Evolutionary conservation across 129 eudicot species (phyloP).

Genomic region (Mikania micrantha): DNA sequence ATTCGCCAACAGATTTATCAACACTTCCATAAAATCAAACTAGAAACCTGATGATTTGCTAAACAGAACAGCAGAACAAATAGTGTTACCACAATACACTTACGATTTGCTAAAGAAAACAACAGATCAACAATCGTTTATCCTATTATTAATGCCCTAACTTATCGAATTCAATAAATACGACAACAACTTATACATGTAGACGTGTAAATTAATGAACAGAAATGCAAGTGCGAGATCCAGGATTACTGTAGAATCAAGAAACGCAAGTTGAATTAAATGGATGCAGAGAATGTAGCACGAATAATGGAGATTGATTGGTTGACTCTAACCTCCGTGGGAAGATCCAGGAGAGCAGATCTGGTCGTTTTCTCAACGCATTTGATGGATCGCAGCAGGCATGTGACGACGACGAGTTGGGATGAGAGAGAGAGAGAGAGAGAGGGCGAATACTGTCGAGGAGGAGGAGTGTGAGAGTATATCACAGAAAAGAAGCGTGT

Average conservation of each 20-base stretch:
- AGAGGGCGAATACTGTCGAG: too few relatives aligned
- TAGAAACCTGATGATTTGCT: background rate
- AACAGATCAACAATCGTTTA: background rate
- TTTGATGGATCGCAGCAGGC: conserved; percentile 41
- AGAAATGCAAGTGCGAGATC: conserved; percentile 14
- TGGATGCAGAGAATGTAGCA: conserved; percentile 14
- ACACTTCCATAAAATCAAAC: background rate
- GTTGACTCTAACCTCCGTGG: conserved; percentile 3
- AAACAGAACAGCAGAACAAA: background rate
- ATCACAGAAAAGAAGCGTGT: background rate
- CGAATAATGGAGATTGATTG: background rate
- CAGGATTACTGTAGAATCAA: background rate
- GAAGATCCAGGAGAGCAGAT: conserved; percentile 25
- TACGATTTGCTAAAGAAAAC: background rate
- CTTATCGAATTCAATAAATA: background rate
- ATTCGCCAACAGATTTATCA: background rate
- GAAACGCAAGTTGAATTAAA: background rate
- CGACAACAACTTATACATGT: background rate
- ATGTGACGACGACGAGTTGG: conserved; percentile 37
- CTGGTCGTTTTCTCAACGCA: conserved; percentile 33
- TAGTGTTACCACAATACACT: background rate
- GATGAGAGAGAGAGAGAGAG: background rate
- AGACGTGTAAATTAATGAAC: background rate
- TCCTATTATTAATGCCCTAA: background rate
- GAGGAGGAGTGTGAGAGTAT: background rate